Evolutionary conservation across 352 stramenopile genomes (phyloP), one percentile per base, ranked within the genome.

Genomic region (Globisporangium cylindrosporum): DNA sequence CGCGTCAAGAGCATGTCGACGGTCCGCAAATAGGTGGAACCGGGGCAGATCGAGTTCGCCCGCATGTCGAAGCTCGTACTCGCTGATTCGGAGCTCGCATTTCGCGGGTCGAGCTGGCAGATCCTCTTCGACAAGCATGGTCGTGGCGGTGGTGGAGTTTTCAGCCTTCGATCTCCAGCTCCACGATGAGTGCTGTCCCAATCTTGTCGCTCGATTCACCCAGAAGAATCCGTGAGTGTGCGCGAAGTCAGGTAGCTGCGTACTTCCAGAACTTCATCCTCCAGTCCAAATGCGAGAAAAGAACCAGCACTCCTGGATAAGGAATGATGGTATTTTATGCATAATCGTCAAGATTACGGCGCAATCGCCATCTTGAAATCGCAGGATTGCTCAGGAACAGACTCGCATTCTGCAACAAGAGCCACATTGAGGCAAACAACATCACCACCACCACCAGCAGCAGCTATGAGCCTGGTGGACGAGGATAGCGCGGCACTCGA

Each of bases 401-500:
- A 43, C 36, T n/a, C 41, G 15, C 41, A 49, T 10, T 49, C 5
- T 22, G 15, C 41, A 49, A 49, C 25, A 10, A 15, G 9, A n/a
- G 4, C 15, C 41, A 22, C 41, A n/a, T 0, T 6, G 14, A 9
- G 6, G 0, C 18, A 49, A 4, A 59, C 24, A 43, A 15, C 32
- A 34, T 3, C 3, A 9, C 6, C 20, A n/a, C 9, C 3, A 9
- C 6, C 20, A 3, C 6, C 7, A 43, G 15, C 18, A 36, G n/a
- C 20, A 22, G 43, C 8, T 15, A 74, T 71, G 69, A 59, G 34
- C 46, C 14, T 48, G 9, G 15, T 67, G 29, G 69, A 75, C 0
- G 62, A 75, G 4, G 66, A 73, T 6, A 25, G 49, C n/a, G 66
- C 70, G 27, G 63, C 57, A 24, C 55, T 75, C 46, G 62, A 73